phyloP scores from a whole-genome alignment of 139 green algal species.

The Klebsormidium nitens region DNA sequence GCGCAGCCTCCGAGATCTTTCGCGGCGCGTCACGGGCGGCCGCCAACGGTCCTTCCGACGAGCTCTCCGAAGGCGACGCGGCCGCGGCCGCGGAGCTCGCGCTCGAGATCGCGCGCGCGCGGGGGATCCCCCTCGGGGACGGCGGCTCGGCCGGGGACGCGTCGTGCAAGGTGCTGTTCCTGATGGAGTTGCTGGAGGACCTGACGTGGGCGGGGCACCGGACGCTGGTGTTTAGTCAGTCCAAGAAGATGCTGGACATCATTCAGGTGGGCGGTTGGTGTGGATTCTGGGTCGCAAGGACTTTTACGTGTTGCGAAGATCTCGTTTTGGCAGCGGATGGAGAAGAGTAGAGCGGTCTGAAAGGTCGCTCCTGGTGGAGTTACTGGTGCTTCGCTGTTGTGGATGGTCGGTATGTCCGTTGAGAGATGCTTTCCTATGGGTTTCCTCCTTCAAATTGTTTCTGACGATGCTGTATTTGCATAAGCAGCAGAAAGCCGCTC shows the following conservation, averaged over 20 bases:
- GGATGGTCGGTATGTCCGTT: no score
- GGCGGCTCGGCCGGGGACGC: constrained; percentile 38
- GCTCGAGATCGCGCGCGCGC: constrained; percentile 35
- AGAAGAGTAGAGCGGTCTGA: no score
- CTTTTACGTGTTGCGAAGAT: no score
- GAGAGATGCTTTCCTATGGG: no score
- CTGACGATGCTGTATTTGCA: no score
- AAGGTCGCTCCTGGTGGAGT: no score
- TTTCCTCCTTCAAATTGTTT: no score
- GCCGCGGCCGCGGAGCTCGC: constrained; percentile 6
- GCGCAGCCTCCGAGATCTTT: constrained; percentile 41
- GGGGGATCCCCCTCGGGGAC: background rate
- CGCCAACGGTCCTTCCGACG: background rate
- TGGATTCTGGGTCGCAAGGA: no score
- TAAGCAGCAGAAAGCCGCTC: no score
- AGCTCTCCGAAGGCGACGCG: constrained; percentile 40
- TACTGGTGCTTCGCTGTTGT: no score
- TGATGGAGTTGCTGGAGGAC: constrained; percentile 44
- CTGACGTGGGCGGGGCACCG: constrained; percentile 68
- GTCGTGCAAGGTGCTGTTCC: constrained; percentile 28
- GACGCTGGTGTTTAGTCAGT: constrained; percentile 87
- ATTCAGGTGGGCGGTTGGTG: constrained; percentile 56
- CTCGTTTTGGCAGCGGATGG: no score
- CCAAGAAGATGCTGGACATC: constrained; percentile 70
- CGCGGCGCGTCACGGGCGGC: background rate